Conservation (phyloP, 345 rosid genomes). For the Gossypium sturtianum region DNA sequence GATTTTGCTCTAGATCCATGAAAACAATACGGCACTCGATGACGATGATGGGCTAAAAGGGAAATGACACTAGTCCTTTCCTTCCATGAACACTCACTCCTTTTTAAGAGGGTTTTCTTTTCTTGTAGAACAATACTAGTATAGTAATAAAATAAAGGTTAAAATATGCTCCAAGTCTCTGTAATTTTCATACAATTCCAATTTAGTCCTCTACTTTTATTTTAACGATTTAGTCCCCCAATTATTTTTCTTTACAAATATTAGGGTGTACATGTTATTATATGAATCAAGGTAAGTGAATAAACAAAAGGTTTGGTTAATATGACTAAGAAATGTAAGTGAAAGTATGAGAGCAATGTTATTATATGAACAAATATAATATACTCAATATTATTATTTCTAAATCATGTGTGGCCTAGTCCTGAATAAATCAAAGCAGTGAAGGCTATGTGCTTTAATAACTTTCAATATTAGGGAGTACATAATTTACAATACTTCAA, state of each 20-base stretch:
- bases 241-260: too few species aligned
- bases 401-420: too few species aligned
- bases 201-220: too few species aligned
- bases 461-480: neutral
- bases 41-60: neutral
- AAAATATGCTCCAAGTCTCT: too few species aligned
- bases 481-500: neutral
- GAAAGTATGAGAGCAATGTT: neutral
- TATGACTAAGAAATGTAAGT: too few species aligned
- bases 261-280: too few species aligned
- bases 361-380: neutral
- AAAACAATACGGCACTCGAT: neutral
- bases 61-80: neutral
- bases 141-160: neutral
- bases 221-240: too few species aligned
- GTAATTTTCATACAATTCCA: too few species aligned
- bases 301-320: too few species aligned
- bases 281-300: too few species aligned
- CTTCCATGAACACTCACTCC: neutral
- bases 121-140: neutral
- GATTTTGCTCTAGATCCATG: slow-evolving; percentile 8
- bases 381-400: neutral
- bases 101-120: neutral
- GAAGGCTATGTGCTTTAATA: too few species aligned
- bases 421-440: too few species aligned